Evolutionary conservation across 2,329 filamentous ascomycete genomes (phyloP).

Genomic region (Rhynchosporium graminicola): DNA sequence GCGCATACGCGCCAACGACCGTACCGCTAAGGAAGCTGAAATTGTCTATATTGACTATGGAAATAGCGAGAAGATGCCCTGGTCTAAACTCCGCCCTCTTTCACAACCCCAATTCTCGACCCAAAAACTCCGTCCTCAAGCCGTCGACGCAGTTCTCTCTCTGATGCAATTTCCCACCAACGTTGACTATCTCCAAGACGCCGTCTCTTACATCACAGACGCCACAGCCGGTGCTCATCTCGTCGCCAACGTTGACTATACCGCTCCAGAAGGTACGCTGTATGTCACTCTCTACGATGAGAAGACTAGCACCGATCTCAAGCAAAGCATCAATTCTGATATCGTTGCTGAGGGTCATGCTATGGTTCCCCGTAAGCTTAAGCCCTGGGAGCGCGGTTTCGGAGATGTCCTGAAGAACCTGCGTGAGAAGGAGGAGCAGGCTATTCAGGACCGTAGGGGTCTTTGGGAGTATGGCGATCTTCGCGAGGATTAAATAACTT

Average conservation of each 20-base stretch:
- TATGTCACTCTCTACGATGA: constrained; percentile 89
- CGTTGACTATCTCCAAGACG: constrained; percentile 80
- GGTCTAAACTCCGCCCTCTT: constrained; percentile 80
- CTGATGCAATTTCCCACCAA: constrained; percentile 85
- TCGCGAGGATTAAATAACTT: constrained; percentile 70
- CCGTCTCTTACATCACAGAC: constrained; percentile 73
- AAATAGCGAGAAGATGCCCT: constrained; percentile 86
- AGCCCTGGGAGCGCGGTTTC: constrained; percentile 83
- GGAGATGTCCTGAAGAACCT: constrained; percentile 71
- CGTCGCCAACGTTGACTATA: constrained; percentile 87
- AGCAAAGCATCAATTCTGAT: constrained; percentile 87
- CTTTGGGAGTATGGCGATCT: constrained; percentile 99
- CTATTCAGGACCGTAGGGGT: constrained; percentile 77
- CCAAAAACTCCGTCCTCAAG: constrained; percentile 84
- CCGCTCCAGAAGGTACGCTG: constrained; percentile 78
- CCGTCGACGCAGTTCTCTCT: constrained; percentile 80
- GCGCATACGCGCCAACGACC: constrained; percentile 87
- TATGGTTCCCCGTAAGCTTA: constrained; percentile 90
- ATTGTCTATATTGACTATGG: constrained; percentile 96
- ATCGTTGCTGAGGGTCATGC: constrained; percentile 80
- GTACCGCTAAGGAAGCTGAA: constrained; percentile 83
- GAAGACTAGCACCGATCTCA: constrained; percentile 59
- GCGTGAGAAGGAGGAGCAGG: constrained; percentile 71
- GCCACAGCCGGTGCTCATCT: constrained; percentile 74
- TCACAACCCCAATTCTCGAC: constrained; percentile 75